phyloP scores from a whole-genome alignment of 108 stramenopile genomes.

The Cafeteria roenbergensis region DNA sequence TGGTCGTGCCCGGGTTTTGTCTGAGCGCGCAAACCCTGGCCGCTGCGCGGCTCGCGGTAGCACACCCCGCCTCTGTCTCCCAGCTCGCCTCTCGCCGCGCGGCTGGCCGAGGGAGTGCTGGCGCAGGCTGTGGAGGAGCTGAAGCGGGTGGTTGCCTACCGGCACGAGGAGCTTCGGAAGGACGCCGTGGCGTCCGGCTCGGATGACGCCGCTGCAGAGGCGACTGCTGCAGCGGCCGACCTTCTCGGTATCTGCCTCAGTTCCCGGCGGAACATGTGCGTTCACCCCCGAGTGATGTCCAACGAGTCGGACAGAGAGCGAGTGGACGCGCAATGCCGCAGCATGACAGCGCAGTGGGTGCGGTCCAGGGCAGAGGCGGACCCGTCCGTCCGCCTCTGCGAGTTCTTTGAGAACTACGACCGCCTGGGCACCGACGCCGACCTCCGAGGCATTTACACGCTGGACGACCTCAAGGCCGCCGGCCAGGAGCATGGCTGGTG shows the following conservation, averaged over 20 bases:
- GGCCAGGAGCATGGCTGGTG: conserved; percentile 80
- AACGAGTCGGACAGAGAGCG: conserved; percentile 84
- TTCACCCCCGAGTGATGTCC: conserved; percentile 83
- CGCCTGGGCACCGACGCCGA: conserved; percentile 29
- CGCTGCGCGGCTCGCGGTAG: too few species aligned
- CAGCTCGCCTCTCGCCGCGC: too few species aligned
- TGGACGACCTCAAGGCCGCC: conserved; percentile 77
- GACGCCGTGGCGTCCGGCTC: conserved; percentile 17
- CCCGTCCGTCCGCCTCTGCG: conserved; percentile 52
- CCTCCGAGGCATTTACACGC: conserved; percentile 70
- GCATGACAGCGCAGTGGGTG: conserved; percentile 94
- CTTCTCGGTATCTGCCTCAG: conserved; percentile 83
- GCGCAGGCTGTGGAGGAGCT: conserved; percentile 72
- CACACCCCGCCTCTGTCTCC: too few species aligned
- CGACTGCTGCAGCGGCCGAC: conserved; percentile 12
- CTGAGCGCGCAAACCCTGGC: too few species aligned
- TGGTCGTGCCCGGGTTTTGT: too few species aligned
- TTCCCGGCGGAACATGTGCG: conserved; percentile 92
- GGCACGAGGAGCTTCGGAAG: conserved; percentile 54
- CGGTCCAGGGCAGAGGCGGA: conserved; percentile 46
- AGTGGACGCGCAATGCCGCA: conserved; percentile 86
- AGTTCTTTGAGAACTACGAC: conserved; percentile 67
- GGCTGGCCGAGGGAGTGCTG: neutral
- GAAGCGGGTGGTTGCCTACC: conserved; percentile 71
- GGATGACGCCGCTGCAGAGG: conserved; percentile 5